These are phyloP conservation scores for Recurvomyces mirabilis DNA, from an alignment of 495 filamentous ascomycete species.

Conservation along the genomic window DNA sequence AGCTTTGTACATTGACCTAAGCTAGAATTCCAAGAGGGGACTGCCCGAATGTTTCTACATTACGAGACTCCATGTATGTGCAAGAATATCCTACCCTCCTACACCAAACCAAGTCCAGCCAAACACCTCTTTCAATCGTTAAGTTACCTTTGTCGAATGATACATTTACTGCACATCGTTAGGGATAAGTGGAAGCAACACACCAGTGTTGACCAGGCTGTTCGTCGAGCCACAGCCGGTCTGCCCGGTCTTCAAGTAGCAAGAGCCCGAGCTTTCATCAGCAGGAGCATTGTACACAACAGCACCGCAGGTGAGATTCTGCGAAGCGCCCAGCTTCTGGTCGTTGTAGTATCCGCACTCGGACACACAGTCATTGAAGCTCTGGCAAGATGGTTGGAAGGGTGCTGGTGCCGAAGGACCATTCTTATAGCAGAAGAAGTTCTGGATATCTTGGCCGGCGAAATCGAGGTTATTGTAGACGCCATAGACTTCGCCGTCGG, in stretches of 20 bases:
- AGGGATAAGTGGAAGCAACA: not conserved
- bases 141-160: no score
- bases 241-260: slow-evolving; percentile 2
- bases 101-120: no score
- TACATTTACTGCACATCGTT: slow-evolving; percentile 2
- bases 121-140: no score
- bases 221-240: not conserved
- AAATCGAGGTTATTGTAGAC: not conserved
- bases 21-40: no score
- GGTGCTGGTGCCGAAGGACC: not conserved
- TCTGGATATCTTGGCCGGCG: not conserved
- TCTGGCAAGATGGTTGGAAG: not conserved
- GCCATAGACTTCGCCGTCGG: not conserved
- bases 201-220: not conserved
- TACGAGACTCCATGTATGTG: no score
- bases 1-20: no score
- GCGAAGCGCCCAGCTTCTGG: not conserved
- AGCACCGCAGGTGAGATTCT: not conserved
- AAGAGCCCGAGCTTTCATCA: not conserved
- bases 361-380: not conserved
- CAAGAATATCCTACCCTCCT: no score
- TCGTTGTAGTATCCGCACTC: slow-evolving; percentile 3
- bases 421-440: slow-evolving; percentile 1
- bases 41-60: no score
- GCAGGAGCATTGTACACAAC: not conserved